Conservation (phyloP, 176 grass and related monocot genomes). For the Aegilops longissima region DNA sequence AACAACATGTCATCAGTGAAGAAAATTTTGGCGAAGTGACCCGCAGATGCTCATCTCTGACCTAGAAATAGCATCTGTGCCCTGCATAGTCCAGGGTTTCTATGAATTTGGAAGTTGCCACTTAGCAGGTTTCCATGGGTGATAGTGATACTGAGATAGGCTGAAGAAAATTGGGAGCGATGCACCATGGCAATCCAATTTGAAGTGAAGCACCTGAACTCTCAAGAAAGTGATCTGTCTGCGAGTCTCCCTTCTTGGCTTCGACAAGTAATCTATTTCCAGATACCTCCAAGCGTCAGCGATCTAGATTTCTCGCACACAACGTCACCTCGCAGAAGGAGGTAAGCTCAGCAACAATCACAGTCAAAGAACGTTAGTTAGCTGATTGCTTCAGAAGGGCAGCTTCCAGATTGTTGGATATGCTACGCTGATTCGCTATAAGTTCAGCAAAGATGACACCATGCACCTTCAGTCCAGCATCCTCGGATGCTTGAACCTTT, state of each 20-base stretch:
- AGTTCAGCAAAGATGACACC: not conserved
- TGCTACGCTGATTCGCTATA: not conserved
- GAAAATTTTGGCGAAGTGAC: not conserved
- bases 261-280: conserved; percentile 5
- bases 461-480: not conserved
- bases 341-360: not conserved
- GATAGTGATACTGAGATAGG: not conserved
- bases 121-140: too few relatives aligned
- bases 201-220: not conserved
- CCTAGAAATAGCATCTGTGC: not conserved
- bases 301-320: not conserved
- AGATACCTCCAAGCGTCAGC: not conserved
- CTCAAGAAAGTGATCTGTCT: not conserved
- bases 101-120: too few relatives aligned
- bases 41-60: not conserved
- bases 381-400: not conserved
- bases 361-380: conserved; percentile 2
- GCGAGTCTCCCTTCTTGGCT: not conserved
- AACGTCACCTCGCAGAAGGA: not conserved
- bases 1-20: not conserved
- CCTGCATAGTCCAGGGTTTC: not conserved
- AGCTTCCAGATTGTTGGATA: not conserved
- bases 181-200: not conserved
- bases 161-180: not conserved
- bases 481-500: not conserved